These are phyloP conservation scores for Blepharisma japonicum DNA, from an alignment of 73 alveolate genomes.

Conservation along the genomic window DNA sequence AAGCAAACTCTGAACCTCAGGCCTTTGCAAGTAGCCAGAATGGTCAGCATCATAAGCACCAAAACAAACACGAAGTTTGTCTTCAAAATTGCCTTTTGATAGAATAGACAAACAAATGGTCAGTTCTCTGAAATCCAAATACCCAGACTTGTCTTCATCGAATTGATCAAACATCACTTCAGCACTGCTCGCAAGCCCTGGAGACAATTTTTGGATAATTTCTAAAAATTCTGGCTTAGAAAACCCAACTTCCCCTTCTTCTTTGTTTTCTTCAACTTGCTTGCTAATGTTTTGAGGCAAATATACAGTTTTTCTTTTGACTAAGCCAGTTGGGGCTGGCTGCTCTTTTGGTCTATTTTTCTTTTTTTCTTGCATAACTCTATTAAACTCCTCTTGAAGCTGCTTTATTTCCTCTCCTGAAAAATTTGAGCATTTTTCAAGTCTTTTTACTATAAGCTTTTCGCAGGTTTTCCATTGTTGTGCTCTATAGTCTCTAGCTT, in stretches of 20 bases:
- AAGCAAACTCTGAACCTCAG: neutral
- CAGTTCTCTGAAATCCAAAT: conserved; percentile 14
- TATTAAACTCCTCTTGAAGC: neutral
- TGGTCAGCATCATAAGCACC: conserved; percentile 24
- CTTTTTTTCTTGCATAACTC: neutral
- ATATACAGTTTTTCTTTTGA: neutral
- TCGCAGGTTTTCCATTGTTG: conserved; percentile 19
- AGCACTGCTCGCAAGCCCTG: neutral
- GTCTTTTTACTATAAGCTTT: neutral
- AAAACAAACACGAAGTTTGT: conserved; percentile 1
- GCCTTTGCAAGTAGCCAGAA: conserved; percentile 13
- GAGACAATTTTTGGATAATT: neutral
- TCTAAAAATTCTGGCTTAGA: neutral
- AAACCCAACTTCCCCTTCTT: neutral
- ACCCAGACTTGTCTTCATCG: conserved; percentile 25
- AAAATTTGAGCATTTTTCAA: conserved; percentile 13
- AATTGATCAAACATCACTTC: conserved; percentile 10
- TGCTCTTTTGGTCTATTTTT: neutral
- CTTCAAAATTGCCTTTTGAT: conserved; percentile 9
- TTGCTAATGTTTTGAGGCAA: neutral
- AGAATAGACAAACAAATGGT: conserved; percentile 9
- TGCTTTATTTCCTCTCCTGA: neutral
- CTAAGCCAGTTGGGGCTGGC: neutral
- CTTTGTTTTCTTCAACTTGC: neutral
- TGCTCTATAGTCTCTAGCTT: conserved; percentile 10